phyloP scores from a whole-genome alignment of 306 rosid species.

The Fragaria iinumae region DNA sequence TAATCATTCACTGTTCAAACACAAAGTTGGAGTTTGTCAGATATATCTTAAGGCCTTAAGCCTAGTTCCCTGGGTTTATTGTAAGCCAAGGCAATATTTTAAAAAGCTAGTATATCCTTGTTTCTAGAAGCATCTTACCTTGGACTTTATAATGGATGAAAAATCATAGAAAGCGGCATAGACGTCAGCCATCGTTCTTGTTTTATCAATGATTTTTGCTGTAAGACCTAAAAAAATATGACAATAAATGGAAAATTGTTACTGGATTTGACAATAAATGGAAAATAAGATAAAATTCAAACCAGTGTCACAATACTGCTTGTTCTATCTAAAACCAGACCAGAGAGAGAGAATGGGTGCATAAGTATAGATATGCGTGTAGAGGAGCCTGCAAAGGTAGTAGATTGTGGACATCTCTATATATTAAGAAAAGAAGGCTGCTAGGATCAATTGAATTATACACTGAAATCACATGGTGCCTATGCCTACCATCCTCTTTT shows the following conservation, averaged over 20 bases:
- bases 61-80: not conserved
- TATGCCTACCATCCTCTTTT: not conserved
- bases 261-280: constrained; percentile 25
- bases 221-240: constrained; percentile 71
- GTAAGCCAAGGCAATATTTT: not conserved
- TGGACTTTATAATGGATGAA: constrained; percentile 63
- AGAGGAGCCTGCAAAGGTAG: not conserved
- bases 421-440: not conserved
- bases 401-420: not conserved
- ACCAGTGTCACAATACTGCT: not conserved
- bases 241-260: constrained; percentile 21
- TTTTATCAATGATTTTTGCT: constrained; percentile 84
- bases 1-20: not conserved
- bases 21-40: constrained; percentile 1
- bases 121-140: constrained; percentile 51
- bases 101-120: constrained; percentile 20
- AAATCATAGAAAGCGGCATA: constrained; percentile 92
- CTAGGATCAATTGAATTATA: not conserved
- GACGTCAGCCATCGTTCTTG: constrained; percentile 81
- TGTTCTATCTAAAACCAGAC: not conserved
- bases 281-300: constrained; percentile 5
- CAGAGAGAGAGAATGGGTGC: not conserved
- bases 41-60: not conserved
- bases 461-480: not conserved
- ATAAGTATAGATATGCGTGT: not conserved